Base-by-base conservation (phyloP, 1,284 basidiomycete species). In the Boletus semigastroideus region DNA sequence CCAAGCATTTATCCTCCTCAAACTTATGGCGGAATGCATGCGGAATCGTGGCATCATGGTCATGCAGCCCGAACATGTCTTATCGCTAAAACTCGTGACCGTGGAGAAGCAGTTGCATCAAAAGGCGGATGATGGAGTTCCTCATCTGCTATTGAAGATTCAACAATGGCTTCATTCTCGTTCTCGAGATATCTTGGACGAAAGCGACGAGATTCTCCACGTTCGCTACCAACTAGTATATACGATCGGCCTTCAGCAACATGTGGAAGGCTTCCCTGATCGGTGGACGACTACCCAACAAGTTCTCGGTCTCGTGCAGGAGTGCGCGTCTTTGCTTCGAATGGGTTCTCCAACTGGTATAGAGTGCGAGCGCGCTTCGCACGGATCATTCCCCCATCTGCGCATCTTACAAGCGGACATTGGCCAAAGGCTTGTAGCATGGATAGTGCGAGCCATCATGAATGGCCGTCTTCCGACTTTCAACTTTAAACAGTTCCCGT, bases 361-460 rank as follows among this genome's bases (percentile, higher is more conserved):
- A 17, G 34, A 36, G 34, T 17, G 34, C 16, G 34, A 36, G 34
- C n/a, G 9, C n/a, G 16, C 8, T n/a, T n/a, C 34, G n/a, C n/a
- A 16, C 10, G 34, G 16, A 36, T 36, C 16, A 36, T 36, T 36
- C n/a, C 34, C 16, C 34, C 34, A 36, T 36, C 9, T 36, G 8
- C 16, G 34, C 34, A 36, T 36, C 34, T n/a, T 36, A n/a, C 16
- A n/a, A 36, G 16, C 34, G 10, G n/a, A 9, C 16, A n/a, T n/a
- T 9, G 34, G n/a, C 10, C 9, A n/a, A n/a, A n/a, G 13, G n/a
- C n/a, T n/a, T 4, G n/a, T 36, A n/a, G n/a, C 34, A 36, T 36
- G n/a, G 16, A 16, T 68, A 40, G 62, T 65, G 0, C 20, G 62
- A 16, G 65, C 70, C 25, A 54, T 71, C 2, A 34, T 71, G 20